phyloP scores from a whole-genome alignment of 2,329 filamentous ascomycete species.

The Diaporthe destruens region DNA sequence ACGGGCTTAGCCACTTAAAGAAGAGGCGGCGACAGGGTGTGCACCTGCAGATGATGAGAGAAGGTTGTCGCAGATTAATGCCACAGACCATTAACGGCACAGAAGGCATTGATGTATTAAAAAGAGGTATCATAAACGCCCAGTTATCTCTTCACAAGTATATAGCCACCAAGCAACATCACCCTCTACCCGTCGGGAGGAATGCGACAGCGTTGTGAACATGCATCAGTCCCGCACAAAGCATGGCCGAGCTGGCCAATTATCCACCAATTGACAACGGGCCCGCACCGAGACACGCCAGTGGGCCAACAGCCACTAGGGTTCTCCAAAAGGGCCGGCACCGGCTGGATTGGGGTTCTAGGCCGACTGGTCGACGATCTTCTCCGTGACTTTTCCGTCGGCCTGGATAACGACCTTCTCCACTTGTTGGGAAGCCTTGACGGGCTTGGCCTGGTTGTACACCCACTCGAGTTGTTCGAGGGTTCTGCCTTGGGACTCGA shows the following conservation, averaged over 20 bases:
- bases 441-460: slow-evolving; percentile 62
- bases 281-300: not conserved
- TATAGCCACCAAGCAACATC: not conserved
- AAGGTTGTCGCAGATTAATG: not conserved
- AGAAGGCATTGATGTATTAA: not conserved
- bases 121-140: slow-evolving; percentile 30
- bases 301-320: not conserved
- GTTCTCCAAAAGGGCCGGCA: not conserved
- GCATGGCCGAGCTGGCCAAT: not conserved
- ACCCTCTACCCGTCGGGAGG: not conserved
- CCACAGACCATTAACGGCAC: slow-evolving; percentile 5
- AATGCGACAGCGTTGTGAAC: not conserved
- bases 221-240: not conserved
- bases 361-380: slow-evolving; percentile 50
- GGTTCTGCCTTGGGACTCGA: slow-evolving; percentile 63
- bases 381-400: slow-evolving; percentile 61
- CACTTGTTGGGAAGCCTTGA: slow-evolving; percentile 61
- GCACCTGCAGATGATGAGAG: not conserved
- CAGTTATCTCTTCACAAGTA: not conserved
- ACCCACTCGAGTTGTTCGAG: slow-evolving; percentile 64
- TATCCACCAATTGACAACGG: slow-evolving; percentile 10
- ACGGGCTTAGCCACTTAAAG: not conserved
- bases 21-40: too few relatives aligned
- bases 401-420: slow-evolving; percentile 61
- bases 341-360: not conserved